Evolutionary conservation across 495 filamentous ascomycete species (phyloP).

Genomic region (Parathielavia hyrcaniae): DNA sequence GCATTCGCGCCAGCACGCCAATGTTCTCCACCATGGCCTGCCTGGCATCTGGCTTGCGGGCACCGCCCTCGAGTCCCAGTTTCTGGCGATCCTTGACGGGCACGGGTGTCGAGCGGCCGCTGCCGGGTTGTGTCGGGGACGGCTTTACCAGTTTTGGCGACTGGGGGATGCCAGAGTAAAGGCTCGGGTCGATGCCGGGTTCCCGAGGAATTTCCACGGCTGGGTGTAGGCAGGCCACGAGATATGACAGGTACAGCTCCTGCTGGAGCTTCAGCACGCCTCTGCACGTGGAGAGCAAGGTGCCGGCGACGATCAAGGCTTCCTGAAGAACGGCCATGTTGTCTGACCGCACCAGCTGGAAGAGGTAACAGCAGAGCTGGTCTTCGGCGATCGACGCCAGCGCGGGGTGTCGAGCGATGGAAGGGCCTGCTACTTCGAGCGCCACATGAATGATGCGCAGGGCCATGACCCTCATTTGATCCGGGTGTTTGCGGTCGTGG

Average conservation of each 20-base stretch:
- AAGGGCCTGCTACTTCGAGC: conserved; percentile 90
- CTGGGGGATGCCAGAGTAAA: conserved; percentile 92
- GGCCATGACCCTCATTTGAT: conserved; percentile 95
- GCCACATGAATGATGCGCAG: conserved; percentile 96
- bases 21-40: conserved; percentile 99
- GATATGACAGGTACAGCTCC: conserved; percentile 90
- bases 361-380: conserved; percentile 87
- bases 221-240: conserved; percentile 90
- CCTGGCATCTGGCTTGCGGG: conserved; percentile 83
- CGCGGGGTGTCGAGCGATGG: conserved; percentile 88
- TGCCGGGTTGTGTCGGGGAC: conserved; percentile 66
- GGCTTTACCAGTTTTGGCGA: conserved; percentile 80
- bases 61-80: conserved; percentile 86
- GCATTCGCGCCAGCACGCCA: conserved; percentile 82
- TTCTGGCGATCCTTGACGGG: conserved; percentile 90
- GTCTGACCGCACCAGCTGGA: conserved; percentile 93
- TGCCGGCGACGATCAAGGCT: conserved; percentile 85
- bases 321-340: conserved; percentile 89
- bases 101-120: conserved; percentile 86
- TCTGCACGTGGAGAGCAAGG: conserved; percentile 82
- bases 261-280: conserved; percentile 94
- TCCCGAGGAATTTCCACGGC: conserved; percentile 87
- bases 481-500: conserved; percentile 83
- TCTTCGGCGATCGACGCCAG: conserved; percentile 85
- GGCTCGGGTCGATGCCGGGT: conserved; percentile 76